phyloP scores from a whole-genome alignment of 805 yeast species.

The Starmerella scarabaei region DNA sequence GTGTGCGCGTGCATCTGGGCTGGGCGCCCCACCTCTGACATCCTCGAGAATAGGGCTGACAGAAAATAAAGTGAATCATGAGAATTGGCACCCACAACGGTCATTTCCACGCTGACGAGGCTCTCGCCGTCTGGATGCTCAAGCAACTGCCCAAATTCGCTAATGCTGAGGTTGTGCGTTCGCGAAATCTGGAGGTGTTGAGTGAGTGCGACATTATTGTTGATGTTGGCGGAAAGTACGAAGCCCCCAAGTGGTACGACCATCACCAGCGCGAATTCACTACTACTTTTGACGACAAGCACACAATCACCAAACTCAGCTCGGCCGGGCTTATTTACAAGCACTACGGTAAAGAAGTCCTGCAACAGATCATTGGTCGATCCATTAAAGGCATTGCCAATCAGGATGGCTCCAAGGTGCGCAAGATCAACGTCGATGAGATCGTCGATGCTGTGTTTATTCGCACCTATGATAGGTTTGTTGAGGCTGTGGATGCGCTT shows the following conservation, averaged over 20 bases:
- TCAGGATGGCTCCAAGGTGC: neutral
- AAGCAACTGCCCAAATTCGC: conserved; percentile 54
- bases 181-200: conserved; percentile 73
- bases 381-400: neutral
- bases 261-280: conserved; percentile 91
- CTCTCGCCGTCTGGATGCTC: conserved; percentile 82
- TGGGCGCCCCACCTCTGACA: no score
- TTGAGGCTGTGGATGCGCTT: conserved; percentile 85
- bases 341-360: conserved; percentile 33
- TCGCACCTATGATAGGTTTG: conserved; percentile 71
- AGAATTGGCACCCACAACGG: conserved; percentile 69
- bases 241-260: conserved; percentile 73
- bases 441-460: conserved; percentile 54
- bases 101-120: conserved; percentile 92
- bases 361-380: conserved; percentile 29
- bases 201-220: conserved; percentile 83
- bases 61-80: no score
- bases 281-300: conserved; percentile 48
- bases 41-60: no score
- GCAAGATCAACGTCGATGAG: conserved; percentile 30
- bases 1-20: no score
- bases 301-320: conserved; percentile 64
- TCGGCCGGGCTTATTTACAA: conserved; percentile 91
- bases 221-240: conserved; percentile 89
- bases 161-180: conserved; percentile 59